Evolutionary conservation across 2,329 filamentous ascomycete species (phyloP), one percentile per base, ranked within the genome.

Genomic region (Neonectria hederae): DNA sequence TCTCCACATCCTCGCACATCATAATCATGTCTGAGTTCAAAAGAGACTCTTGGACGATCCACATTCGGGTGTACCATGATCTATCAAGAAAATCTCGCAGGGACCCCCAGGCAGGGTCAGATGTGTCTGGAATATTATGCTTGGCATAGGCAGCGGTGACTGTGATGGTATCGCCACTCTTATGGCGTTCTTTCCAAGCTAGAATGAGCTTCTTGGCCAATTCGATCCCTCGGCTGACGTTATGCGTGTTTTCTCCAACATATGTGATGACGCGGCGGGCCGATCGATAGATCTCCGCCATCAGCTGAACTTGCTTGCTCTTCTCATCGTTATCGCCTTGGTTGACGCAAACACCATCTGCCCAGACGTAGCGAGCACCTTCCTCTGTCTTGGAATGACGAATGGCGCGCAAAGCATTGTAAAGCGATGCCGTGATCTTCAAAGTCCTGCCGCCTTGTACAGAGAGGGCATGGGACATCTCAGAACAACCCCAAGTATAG

Each of bases 41-140:
- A n/a, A 62, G 53, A 9, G 52, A 62, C 24, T 62, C 59, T 28
- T 62, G 59, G 9, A 62, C 42, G 6, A 62, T 62, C 59, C 59
- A 62, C 6, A 62, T 51, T 13, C 59, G 19, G 24, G 59, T 49
- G 9, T 56, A 62, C 59, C 59, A 62, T 21, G 48, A 26, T 24
- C 53, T 49, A 26, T 22, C 19, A 22, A 62, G 35, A 30, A 62
- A 55, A 7, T 55, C 59, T 45, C 59, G 52, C 5, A 62, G 30
- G 9, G 53, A 52, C 6, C 13, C 53, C 54, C 54, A 51, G 3
- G 53, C 40, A 28, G 35, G 45, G 5, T 56, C 53, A 56, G 24
- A 7, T 45, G n/a, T 35, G 42, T n/a, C 30, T 19, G 54, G 35
- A 43, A 56, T 5, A 14, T 13, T 24, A 10, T 55, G 24, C 40